Conservation (phyloP, 2,329 filamentous ascomycete species). For the Parascedosporium putredinis region DNA sequence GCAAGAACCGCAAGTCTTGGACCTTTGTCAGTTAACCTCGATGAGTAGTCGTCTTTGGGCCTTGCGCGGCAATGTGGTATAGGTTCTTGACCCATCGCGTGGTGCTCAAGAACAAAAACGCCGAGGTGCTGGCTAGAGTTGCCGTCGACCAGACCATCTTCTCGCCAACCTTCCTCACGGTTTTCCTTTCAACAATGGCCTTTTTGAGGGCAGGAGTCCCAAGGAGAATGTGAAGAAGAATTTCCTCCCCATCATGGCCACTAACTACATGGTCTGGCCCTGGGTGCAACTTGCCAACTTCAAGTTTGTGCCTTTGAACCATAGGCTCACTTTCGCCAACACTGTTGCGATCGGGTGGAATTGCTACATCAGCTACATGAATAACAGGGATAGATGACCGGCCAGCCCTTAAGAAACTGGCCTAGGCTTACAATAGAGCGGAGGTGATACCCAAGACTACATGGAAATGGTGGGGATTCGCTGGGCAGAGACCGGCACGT, state of each 20-base stretch:
- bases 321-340: constrained; percentile 80
- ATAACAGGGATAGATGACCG: constrained; percentile 28
- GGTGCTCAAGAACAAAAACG: constrained; percentile 49
- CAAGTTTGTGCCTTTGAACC: constrained; percentile 71
- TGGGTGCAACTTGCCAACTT: constrained; percentile 80
- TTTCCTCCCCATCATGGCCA: constrained; percentile 61
- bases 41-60: constrained; percentile 64
- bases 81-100: constrained; percentile 64
- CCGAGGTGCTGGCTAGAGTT: constrained; percentile 68
- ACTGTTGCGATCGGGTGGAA: constrained; percentile 61
- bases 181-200: constrained; percentile 79
- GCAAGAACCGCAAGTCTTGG: too few relatives aligned
- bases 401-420: too few relatives aligned
- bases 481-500: background rate
- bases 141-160: constrained; percentile 73
- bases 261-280: constrained; percentile 87
- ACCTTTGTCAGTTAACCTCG: background rate
- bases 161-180: constrained; percentile 69
- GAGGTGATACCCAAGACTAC: background rate
- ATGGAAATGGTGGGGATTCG: constrained; percentile 6
- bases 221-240: constrained; percentile 60
- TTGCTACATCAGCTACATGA: constrained; percentile 52
- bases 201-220: constrained; percentile 54
- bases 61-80: constrained; percentile 81
- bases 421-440: too few relatives aligned